These are phyloP conservation scores for Cucumis hystrix DNA, from an alignment of 306 rosid species.

Conservation along the genomic window DNA sequence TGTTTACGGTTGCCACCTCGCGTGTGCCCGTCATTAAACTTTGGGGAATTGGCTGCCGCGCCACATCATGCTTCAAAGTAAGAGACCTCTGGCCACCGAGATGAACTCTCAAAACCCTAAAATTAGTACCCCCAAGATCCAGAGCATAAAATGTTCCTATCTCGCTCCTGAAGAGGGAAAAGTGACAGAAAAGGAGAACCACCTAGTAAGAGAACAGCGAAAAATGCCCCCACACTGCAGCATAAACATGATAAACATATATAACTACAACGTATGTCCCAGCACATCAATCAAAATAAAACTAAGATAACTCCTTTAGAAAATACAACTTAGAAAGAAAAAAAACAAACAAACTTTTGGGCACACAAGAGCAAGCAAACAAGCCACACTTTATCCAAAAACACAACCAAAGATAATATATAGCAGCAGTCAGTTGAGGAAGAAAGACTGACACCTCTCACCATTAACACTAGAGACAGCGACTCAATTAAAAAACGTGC, in stretches of 20 bases:
- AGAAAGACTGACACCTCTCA: background rate
- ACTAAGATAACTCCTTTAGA: background rate
- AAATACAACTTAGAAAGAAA: background rate
- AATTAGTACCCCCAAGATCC: constrained; percentile 88
- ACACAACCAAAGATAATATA: background rate
- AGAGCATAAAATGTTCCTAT: constrained; percentile 75
- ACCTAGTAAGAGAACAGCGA: background rate
- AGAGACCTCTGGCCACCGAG: constrained; percentile 51
- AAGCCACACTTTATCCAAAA: constrained; percentile 1
- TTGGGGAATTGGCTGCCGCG: constrained; percentile 53
- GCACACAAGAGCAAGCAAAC: background rate
- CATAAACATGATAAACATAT: background rate
- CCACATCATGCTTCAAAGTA: constrained; percentile 41
- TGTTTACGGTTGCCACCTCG: constrained; percentile 32
- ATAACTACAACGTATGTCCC: background rate
- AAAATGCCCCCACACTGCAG: constrained; percentile 1
- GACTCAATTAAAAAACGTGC: background rate
- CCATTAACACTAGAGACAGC: background rate
- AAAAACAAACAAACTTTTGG: background rate
- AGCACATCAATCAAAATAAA: background rate
- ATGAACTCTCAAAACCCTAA: constrained; percentile 69
- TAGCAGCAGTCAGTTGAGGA: background rate
- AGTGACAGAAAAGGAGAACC: constrained; percentile 1
- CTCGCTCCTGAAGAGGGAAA: constrained; percentile 45
- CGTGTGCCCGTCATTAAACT: constrained; percentile 61